Conservation (phyloP, 805 yeast species). For the Phaffomyces antillensis region DNA sequence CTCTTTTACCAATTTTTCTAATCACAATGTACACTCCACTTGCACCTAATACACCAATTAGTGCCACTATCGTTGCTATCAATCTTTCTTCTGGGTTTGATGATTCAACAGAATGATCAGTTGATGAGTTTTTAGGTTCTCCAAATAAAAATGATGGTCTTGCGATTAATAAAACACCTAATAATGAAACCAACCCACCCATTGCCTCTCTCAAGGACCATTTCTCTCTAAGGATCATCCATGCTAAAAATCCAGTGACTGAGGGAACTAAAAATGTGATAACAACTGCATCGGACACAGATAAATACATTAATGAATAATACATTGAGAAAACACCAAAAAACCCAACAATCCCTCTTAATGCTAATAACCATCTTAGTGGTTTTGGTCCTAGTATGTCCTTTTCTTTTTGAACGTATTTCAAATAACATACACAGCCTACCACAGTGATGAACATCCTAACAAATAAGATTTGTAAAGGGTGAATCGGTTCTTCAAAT, state of each 20-base stretch:
- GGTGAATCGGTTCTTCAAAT: conserved; percentile 57
- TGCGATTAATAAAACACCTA: conserved; percentile 76
- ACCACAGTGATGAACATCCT: conserved; percentile 69
- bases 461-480: conserved; percentile 68
- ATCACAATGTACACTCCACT: conserved; percentile 63
- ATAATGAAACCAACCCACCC: conserved; percentile 60
- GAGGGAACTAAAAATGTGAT: conserved; percentile 75
- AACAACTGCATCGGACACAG: conserved; percentile 75
- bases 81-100: conserved; percentile 47
- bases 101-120: conserved; percentile 39
- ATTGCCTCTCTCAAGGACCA: conserved; percentile 60
- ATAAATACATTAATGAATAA: conserved; percentile 62
- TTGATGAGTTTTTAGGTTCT: conserved; percentile 17
- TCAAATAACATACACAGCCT: conserved; percentile 53
- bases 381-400: conserved; percentile 67
- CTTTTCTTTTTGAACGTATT: conserved; percentile 41
- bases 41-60: conserved; percentile 65
- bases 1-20: conserved; percentile 67
- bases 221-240: conserved; percentile 55
- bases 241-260: conserved; percentile 68
- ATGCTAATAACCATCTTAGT: conserved; percentile 43
- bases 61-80: conserved; percentile 56
- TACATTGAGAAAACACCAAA: conserved; percentile 77
- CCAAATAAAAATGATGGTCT: conserved; percentile 73
- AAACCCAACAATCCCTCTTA: conserved; percentile 70